These are phyloP conservation scores for Dactylonectria macrodidyma DNA, from an alignment of 2,329 filamentous ascomycete species.

Conservation along the genomic window DNA sequence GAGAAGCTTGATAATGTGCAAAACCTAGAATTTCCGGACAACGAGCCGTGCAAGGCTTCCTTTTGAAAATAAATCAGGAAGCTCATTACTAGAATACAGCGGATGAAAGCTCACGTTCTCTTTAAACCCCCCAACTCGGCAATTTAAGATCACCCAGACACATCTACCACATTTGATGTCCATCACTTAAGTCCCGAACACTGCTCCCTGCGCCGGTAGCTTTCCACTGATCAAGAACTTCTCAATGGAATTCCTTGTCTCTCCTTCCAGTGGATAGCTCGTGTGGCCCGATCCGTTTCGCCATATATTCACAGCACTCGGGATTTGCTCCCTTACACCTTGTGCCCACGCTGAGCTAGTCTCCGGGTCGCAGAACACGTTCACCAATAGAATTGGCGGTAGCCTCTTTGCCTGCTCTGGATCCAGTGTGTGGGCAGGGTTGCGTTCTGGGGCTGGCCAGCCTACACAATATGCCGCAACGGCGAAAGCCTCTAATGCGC, in stretches of 20 bases:
- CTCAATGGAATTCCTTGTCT: slow-evolving; percentile 43
- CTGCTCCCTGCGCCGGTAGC: slow-evolving; percentile 41
- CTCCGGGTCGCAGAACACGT: slow-evolving; percentile 41
- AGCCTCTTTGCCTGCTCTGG: slow-evolving; percentile 4
- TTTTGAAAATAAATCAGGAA: too few relatives aligned
- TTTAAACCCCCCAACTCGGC: too few relatives aligned
- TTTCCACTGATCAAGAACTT: slow-evolving; percentile 37
- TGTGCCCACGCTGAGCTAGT: slow-evolving; percentile 40
- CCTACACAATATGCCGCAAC: slow-evolving; percentile 38
- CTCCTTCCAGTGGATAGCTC: slow-evolving; percentile 36
- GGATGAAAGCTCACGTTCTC: too few relatives aligned
- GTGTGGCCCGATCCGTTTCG: slow-evolving; percentile 45
- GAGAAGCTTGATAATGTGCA: too few relatives aligned
- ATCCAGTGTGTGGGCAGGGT: slow-evolving; percentile 32
- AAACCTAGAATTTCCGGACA: too few relatives aligned
- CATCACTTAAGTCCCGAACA: slow-evolving; percentile 33
- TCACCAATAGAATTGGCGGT: slow-evolving; percentile 37
- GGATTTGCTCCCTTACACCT: slow-evolving; percentile 39
- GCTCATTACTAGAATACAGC: too few relatives aligned
- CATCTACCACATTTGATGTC: neutral
- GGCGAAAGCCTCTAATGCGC: slow-evolving; percentile 34
- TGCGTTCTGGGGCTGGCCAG: slow-evolving; percentile 40
- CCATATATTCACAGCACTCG: slow-evolving; percentile 40
- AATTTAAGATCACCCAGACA: too few relatives aligned
- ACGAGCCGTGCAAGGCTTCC: too few relatives aligned